These are phyloP conservation scores for Leptographium flavum DNA, from an alignment of 2,329 filamentous ascomycete genomes.

Conservation along the genomic window DNA sequence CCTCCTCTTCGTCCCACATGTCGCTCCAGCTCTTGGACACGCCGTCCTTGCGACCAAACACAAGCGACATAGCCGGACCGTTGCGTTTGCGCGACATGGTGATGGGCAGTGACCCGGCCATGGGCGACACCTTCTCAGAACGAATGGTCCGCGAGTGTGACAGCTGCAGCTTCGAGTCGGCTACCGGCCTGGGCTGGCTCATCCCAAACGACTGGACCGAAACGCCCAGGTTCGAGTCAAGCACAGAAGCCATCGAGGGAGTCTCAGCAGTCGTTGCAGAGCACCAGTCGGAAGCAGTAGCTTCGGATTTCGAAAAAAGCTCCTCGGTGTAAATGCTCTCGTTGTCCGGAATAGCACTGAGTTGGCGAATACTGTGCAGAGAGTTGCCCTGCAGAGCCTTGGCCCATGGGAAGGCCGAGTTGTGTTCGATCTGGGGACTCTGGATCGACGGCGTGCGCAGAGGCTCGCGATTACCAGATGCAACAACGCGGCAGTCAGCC, in stretches of 20 bases:
- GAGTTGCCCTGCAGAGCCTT: slow-evolving; percentile 72
- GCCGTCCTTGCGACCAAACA: slow-evolving; percentile 64
- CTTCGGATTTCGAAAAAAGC: slow-evolving; percentile 66
- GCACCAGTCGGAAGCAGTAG: slow-evolving; percentile 57
- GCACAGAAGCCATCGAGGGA: slow-evolving; percentile 68
- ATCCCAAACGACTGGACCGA: slow-evolving; percentile 66
- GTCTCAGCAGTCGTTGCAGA: slow-evolving; percentile 61
- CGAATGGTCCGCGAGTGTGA: not conserved
- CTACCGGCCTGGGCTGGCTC: slow-evolving; percentile 25
- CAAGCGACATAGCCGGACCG: slow-evolving; percentile 56
- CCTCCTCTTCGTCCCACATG: slow-evolving; percentile 85
- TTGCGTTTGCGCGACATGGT: slow-evolving; percentile 62
- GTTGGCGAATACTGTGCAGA: slow-evolving; percentile 58
- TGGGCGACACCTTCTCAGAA: slow-evolving; percentile 34
- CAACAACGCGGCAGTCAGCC: slow-evolving; percentile 59
- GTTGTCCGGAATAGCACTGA: slow-evolving; percentile 71
- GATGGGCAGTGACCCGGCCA: slow-evolving; percentile 62
- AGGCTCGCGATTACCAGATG: slow-evolving; percentile 84
- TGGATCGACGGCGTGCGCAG: slow-evolving; percentile 91
- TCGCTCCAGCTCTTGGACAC: slow-evolving; percentile 99
- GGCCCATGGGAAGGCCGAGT: slow-evolving; percentile 82
- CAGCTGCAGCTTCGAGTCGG: slow-evolving; percentile 16
- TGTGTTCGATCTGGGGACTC: slow-evolving; percentile 59
- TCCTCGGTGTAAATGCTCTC: slow-evolving; percentile 73
- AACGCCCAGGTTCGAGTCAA: slow-evolving; percentile 67